Percentiles rank a stretch among this genome's conserved stretches.
These are phyloP conservation scores for Afroboletus lepidellus DNA, from an alignment of 1,284 basidiomycete species.

Conservation along the genomic window DNA sequence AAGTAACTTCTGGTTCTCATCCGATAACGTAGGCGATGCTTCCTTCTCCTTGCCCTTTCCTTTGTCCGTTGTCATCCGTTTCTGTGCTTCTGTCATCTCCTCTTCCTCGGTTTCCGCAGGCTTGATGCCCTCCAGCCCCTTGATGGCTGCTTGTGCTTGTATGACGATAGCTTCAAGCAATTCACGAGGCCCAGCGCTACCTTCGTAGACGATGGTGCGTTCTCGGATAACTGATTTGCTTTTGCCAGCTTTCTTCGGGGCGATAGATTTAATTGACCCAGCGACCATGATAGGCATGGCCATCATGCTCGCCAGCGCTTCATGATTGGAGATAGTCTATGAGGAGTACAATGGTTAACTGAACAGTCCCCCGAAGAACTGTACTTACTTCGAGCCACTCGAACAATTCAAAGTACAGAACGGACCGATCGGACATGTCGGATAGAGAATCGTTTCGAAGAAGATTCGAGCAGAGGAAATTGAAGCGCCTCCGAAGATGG, in stretches of 20 bases:
- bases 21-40: constrained; percentile 42
- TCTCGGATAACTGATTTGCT: constrained; percentile 58
- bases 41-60: constrained; percentile 64
- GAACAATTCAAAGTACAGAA: constrained; percentile 85
- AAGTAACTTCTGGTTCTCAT: constrained; percentile 67
- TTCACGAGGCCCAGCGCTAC: constrained; percentile 83
- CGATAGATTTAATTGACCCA: constrained; percentile 61
- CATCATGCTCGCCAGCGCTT: constrained; percentile 90
- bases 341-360: not conserved
- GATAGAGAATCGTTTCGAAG: constrained; percentile 87
- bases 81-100: constrained; percentile 81
- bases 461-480: constrained; percentile 79
- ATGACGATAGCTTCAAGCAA: constrained; percentile 86
- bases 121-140: constrained; percentile 72
- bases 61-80: constrained; percentile 63
- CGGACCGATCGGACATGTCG: constrained; percentile 86
- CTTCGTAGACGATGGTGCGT: constrained; percentile 83
- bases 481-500: constrained; percentile 85
- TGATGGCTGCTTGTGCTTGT: constrained; percentile 84
- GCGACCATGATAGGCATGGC: constrained; percentile 93
- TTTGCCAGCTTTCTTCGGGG: constrained; percentile 49
- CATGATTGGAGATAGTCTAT: constrained; percentile 86
- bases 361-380: not conserved
- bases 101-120: constrained; percentile 45
- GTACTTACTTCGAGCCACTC: constrained; percentile 82